Evolutionary conservation across 768 basidiomycete species (phyloP), one percentile per base, ranked within the genome.

Genomic region (Amanita rimosa): DNA sequence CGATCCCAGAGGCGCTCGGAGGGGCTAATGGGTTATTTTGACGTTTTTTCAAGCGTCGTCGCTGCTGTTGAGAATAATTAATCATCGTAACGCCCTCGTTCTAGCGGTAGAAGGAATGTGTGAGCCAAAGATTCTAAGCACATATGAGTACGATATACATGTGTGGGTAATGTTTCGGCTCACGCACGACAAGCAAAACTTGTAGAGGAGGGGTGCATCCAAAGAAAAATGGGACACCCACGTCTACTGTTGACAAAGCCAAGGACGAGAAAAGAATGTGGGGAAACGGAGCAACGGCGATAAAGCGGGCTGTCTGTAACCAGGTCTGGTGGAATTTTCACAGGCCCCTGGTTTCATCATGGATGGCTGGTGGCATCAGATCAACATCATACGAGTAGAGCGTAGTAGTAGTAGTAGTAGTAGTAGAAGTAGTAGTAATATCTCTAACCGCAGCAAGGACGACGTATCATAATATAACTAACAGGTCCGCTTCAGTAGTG

Each of bases 1-100:
- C 37, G 46, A 60, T 57, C 24, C 57, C 61, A 27, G 52, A 48
- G 10, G 44, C 51, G 19, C 53, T 52, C 31, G 58, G 57, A 6
- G 52, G 33, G 6, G 26, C 24, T 14, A 57, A 27, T 14, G 58
- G 57, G 47, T 53, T 51, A n/a, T 19, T 24, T 44, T 51, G 52
- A 36, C 60, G 57, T 37, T 54, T 54, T 8, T 37, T 39, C 14
- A 55, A 49, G 33, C 53, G 53, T 21, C 29, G 36, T 36, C 46
- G 55, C 51, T 53, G 57, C 42, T 34, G 22, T 1, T 16, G 26
- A 19, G 27, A 44, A 52, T 51, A 52, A 45, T 51, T 54, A 37
- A 57, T 54, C 64, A 64, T 64, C 34, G 51, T 42, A 44, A 51
- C 37, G 14, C 31, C 22, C 5, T 42, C 24, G 43, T 33, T 16